Evolutionary conservation across 78 protist genomes (phyloP).

Genomic region (Protostelium mycophagum): DNA sequence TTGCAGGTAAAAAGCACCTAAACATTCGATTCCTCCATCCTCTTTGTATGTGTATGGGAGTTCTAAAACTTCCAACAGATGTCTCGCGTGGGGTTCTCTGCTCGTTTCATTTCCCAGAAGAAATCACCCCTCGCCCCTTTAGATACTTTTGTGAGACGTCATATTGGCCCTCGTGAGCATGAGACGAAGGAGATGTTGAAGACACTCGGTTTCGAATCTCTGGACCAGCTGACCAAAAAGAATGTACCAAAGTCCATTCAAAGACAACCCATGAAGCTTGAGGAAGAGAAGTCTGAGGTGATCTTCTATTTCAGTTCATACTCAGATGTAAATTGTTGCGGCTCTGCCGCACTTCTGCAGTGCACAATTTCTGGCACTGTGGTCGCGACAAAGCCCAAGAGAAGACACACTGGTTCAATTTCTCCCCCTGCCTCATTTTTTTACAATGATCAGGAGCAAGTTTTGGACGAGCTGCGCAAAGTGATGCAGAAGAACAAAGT

Average conservation of each 20-base stretch:
- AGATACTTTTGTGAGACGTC: constrained; percentile 80
- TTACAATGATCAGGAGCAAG: constrained; percentile 14
- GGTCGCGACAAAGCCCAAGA: not conserved
- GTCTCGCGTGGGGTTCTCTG: no score
- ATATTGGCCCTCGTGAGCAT: constrained; percentile 70
- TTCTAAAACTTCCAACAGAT: no score
- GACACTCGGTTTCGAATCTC: constrained; percentile 3
- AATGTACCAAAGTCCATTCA: constrained; percentile 70
- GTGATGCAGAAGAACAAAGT: constrained; percentile 44
- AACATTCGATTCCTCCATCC: no score
- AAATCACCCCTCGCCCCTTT: constrained; percentile 58
- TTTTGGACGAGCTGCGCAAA: constrained; percentile 11
- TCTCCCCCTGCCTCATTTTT: not conserved
- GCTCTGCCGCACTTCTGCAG: no score
- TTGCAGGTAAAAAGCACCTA: no score
- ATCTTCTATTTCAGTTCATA: not conserved
- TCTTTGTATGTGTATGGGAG: no score
- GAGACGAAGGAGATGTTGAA: constrained; percentile 54
- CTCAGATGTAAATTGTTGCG: not conserved
- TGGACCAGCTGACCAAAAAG: constrained; percentile 65
- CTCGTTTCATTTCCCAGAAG: no score
- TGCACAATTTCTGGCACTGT: no score
- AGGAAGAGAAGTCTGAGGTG: not conserved
- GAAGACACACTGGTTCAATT: not conserved
- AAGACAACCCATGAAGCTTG: not conserved